phyloP scores from a whole-genome alignment of 441 rosid genomes.

The Erysimum cheiri region DNA sequence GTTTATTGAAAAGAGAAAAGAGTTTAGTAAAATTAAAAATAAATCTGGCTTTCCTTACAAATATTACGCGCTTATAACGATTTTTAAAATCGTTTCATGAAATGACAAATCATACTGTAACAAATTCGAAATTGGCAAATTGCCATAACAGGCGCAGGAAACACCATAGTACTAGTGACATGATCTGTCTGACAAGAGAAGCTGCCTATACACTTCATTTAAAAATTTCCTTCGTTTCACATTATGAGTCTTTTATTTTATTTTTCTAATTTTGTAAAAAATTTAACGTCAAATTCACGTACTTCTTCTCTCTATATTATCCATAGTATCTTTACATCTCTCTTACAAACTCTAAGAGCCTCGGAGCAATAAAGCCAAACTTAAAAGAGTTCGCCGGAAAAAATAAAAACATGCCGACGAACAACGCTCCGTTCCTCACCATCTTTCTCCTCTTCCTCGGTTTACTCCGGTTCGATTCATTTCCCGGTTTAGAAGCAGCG shows the following conservation, averaged over 20 bases:
- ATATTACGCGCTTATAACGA: too few relatives aligned
- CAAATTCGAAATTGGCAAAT: neutral
- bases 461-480: constrained; percentile 32
- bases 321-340: constrained; percentile 11
- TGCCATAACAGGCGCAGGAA: constrained; percentile 14
- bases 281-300: constrained; percentile 20
- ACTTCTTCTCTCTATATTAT: constrained; percentile 33
- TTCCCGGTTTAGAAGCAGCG: constrained; percentile 36
- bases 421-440: constrained; percentile 15
- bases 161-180: neutral
- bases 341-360: constrained; percentile 32
- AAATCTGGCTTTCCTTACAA: too few relatives aligned
- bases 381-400: constrained; percentile 28
- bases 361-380: neutral
- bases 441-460: constrained; percentile 27
- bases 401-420: constrained; percentile 38
- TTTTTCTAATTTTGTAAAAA: neutral
- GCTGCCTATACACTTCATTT: neutral
- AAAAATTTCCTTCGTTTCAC: too few relatives aligned
- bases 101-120: too few relatives aligned
- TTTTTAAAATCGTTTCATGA: too few relatives aligned
- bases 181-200: constrained; percentile 30
- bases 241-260: neutral
- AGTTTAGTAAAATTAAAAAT: too few relatives aligned
- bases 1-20: too few relatives aligned